These are phyloP conservation scores for Cronartium quercuum DNA, from an alignment of 1,284 basidiomycete genomes.

Conservation along the genomic window DNA sequence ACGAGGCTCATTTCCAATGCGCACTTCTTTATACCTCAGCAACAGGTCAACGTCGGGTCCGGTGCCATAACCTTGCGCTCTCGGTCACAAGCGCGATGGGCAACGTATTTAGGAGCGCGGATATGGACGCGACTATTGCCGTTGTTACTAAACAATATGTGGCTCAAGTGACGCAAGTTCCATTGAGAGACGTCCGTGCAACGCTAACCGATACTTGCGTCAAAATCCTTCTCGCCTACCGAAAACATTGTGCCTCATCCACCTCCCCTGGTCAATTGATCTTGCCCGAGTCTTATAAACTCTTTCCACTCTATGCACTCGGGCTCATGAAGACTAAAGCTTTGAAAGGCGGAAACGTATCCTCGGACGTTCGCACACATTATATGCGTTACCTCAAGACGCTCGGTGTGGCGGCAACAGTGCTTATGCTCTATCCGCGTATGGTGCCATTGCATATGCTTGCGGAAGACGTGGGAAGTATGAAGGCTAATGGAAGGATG, in stretches of 20 bases:
- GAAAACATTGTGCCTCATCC: conserved; percentile 80
- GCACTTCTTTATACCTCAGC: conserved; percentile 81
- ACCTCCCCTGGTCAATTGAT: conserved; percentile 80
- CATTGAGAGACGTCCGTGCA: conserved; percentile 71
- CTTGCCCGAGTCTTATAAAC: conserved; percentile 86
- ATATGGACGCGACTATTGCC: conserved; percentile 76
- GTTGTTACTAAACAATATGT: conserved; percentile 73
- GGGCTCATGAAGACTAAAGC: conserved; percentile 85
- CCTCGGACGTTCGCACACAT: conserved; percentile 86
- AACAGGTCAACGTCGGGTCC: conserved; percentile 72
- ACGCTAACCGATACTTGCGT: conserved; percentile 78
- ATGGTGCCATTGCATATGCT: conserved; percentile 85
- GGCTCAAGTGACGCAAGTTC: conserved; percentile 59
- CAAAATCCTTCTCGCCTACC: conserved; percentile 75
- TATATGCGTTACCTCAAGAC: conserved; percentile 70
- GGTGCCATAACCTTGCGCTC: conserved; percentile 76
- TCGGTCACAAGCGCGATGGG: conserved; percentile 75
- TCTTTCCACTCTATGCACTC: conserved; percentile 75
- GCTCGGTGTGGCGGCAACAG: conserved; percentile 62
- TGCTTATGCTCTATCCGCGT: conserved; percentile 81
- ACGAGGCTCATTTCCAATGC: conserved; percentile 78
- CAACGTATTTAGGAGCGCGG: conserved; percentile 86
- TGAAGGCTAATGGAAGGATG: conserved; percentile 58
- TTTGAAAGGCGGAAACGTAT: conserved; percentile 85
- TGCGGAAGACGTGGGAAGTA: conserved; percentile 64